Percentiles rank a stretch among this genome's conserved stretches.
Conservation (phyloP, 805 yeast genomes). For the Metschnikowia peoriensis region DNA sequence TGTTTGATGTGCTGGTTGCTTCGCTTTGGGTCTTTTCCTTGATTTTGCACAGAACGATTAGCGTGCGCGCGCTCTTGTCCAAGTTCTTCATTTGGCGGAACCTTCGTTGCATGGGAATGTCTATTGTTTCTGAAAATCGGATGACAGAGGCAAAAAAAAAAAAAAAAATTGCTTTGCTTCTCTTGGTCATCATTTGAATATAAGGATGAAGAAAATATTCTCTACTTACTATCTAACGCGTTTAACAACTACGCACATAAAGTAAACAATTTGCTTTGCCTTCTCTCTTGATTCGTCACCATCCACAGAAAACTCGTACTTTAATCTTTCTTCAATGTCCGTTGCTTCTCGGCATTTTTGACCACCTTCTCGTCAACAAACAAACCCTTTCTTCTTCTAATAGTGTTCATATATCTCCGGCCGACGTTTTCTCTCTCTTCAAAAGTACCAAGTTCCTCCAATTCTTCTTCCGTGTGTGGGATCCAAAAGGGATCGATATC, state of each 20-base stretch:
- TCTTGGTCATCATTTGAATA: too few relatives aligned
- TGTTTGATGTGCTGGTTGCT: background rate
- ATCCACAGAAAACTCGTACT: background rate
- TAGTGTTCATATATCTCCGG: constrained; percentile 74
- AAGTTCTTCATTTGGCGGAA: too few relatives aligned
- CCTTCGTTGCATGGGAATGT: too few relatives aligned
- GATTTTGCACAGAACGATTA: constrained; percentile 2
- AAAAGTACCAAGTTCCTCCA: constrained; percentile 88
- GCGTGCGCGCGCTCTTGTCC: constrained; percentile 2
- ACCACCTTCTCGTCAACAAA: constrained; percentile 88
- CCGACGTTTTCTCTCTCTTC: constrained; percentile 94
- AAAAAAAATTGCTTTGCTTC: too few relatives aligned
- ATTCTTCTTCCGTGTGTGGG: constrained; percentile 94
- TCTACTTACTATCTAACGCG: too few relatives aligned
- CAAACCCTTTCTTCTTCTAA: constrained; percentile 85
- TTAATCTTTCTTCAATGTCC: constrained; percentile 75
- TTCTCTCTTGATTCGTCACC: too few relatives aligned
- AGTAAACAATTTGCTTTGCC: too few relatives aligned
- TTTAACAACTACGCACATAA: too few relatives aligned
- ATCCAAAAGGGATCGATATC: constrained; percentile 99
- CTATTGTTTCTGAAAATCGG: too few relatives aligned
- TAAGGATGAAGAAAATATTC: too few relatives aligned
- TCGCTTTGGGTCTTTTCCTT: constrained; percentile 1
- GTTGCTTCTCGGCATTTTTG: constrained; percentile 89
- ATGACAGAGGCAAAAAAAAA: too few relatives aligned